A percentile compares a stretch with the other conserved stretches of the same genome.
phyloP scores from a whole-genome alignment of 2,329 filamentous ascomycete species.

The Exophiala sp. region DNA sequence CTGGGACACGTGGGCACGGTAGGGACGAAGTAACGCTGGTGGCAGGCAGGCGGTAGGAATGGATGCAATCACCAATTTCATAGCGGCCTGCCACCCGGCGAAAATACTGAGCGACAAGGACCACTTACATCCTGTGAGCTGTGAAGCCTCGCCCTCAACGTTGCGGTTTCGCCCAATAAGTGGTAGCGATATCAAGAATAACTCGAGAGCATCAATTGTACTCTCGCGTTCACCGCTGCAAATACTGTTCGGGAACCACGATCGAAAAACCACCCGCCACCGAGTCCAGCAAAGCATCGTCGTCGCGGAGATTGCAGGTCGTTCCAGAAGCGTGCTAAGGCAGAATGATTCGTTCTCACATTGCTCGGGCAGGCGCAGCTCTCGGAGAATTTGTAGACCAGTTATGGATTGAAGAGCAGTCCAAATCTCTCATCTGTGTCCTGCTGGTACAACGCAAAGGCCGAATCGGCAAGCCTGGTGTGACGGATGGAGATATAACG shows the following conservation, averaged over 20 bases:
- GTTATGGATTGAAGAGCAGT: background rate
- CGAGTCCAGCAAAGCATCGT: background rate
- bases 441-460: background rate
- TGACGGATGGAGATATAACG: background rate
- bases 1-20: background rate
- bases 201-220: background rate
- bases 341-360: slow-evolving; percentile 12
- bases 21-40: too few species aligned
- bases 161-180: slow-evolving; percentile 7
- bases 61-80: too few species aligned
- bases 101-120: background rate
- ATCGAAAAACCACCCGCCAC: background rate
- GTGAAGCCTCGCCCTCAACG: slow-evolving; percentile 1
- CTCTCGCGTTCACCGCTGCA: too few species aligned
- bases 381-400: slow-evolving; percentile 12
- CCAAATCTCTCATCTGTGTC: background rate
- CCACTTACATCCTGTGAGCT: background rate
- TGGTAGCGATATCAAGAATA: background rate
- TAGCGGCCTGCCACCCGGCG: too few species aligned
- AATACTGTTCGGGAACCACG: too few species aligned
- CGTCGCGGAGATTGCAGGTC: slow-evolving; percentile 1
- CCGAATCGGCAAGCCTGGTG: background rate
- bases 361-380: background rate
- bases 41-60: too few species aligned
- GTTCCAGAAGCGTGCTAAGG: slow-evolving; percentile 23